Conservation (phyloP, 2,329 filamentous ascomycete genomes). For the Parastagonospora nodorum region DNA sequence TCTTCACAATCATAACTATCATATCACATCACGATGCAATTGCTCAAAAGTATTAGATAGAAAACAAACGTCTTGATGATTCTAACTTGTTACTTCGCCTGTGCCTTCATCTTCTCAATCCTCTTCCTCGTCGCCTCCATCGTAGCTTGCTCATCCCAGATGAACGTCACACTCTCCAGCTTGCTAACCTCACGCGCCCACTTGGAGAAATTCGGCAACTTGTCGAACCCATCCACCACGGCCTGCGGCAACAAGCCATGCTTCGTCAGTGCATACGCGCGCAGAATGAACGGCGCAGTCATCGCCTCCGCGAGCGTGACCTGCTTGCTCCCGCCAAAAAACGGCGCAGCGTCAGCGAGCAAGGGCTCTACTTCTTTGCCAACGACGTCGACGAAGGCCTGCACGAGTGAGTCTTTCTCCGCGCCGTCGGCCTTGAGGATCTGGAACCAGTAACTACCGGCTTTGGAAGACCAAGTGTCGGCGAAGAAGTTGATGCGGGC, state of each 20-base stretch:
- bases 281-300: slow-evolving; percentile 69
- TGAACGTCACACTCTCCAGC: slow-evolving; percentile 67
- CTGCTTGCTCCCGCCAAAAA: slow-evolving; percentile 53
- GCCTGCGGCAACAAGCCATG: slow-evolving; percentile 59
- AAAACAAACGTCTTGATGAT: no score
- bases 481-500: slow-evolving; percentile 74
- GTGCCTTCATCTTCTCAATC: slow-evolving; percentile 33
- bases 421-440: slow-evolving; percentile 55
- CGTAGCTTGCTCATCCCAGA: slow-evolving; percentile 38
- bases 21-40: no score
- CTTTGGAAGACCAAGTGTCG: slow-evolving; percentile 70
- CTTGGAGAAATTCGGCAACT: slow-evolving; percentile 68
- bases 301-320: slow-evolving; percentile 75
- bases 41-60: no score
- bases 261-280: slow-evolving; percentile 61
- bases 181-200: slow-evolving; percentile 67
- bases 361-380: slow-evolving; percentile 76
- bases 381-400: slow-evolving; percentile 61
- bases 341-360: slow-evolving; percentile 55
- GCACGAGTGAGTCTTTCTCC: slow-evolving; percentile 54
- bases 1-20: no score
- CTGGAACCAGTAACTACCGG: slow-evolving; percentile 56
- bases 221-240: slow-evolving; percentile 55
- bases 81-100: slow-evolving; percentile 11
- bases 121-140: slow-evolving; percentile 25